Conservation (phyloP, 139 green algal species). For the Yamagishiella unicocca region DNA sequence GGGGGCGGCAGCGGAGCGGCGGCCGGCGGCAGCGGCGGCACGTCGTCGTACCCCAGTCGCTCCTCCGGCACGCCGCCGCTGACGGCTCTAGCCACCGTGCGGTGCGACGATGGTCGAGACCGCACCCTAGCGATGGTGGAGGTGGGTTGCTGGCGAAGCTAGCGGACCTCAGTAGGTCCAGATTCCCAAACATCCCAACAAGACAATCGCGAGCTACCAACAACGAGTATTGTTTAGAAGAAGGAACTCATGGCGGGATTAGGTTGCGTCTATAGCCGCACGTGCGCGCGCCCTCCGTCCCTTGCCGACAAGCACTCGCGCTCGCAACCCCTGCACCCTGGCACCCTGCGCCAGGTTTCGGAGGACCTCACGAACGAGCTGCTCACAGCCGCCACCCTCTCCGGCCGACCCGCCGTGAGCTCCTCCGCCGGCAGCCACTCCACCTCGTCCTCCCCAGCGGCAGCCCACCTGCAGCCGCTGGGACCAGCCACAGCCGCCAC, state of each 20-base stretch:
- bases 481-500: background rate
- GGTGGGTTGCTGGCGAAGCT: too few species aligned
- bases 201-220: too few species aligned
- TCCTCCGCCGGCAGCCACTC: background rate
- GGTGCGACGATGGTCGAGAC: constrained; percentile 19
- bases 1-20: background rate
- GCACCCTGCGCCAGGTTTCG: too few species aligned
- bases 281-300: too few species aligned
- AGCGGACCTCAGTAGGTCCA: too few species aligned
- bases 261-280: too few species aligned
- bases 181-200: too few species aligned
- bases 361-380: constrained; percentile 49
- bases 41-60: background rate
- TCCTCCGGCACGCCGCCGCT: constrained; percentile 12
- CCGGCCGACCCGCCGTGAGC: constrained; percentile 6
- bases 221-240: too few species aligned
- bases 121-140: constrained; percentile 31
- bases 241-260: too few species aligned
- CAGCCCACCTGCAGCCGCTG: background rate
- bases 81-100: constrained; percentile 31
- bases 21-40: background rate
- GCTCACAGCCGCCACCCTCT: constrained; percentile 40
- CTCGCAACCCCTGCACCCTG: too few species aligned
- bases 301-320: too few species aligned
- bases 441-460: background rate